Evolutionary conservation across 2,329 filamentous ascomycete genomes (phyloP).

Genomic region (Cytospora mali): DNA sequence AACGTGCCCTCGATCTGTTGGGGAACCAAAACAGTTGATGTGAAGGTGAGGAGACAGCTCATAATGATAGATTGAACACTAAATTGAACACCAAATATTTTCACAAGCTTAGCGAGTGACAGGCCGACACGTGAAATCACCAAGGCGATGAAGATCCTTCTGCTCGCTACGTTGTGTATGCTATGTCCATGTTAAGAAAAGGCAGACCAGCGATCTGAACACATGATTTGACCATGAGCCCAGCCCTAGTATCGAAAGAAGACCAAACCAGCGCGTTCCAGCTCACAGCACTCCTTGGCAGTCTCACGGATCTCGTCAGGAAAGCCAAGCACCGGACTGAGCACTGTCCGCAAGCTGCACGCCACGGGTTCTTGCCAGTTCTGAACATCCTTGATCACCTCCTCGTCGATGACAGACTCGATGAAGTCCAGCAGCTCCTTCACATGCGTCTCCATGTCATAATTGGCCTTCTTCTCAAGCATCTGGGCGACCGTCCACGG

Average conservation of each 20-base stretch:
- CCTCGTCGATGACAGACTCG: slow-evolving; percentile 26
- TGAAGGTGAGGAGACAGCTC: neutral
- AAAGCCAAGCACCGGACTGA: slow-evolving; percentile 24
- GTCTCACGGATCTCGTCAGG: slow-evolving; percentile 28
- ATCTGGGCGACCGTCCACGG: slow-evolving; percentile 31
- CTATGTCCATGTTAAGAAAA: neutral
- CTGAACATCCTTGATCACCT: slow-evolving; percentile 13
- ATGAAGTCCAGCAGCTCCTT: slow-evolving; percentile 27
- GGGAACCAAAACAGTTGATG: neutral
- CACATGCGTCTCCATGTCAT: slow-evolving; percentile 20
- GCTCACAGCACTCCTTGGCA: slow-evolving; percentile 27
- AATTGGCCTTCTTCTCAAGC: slow-evolving; percentile 23
- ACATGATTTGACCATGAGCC: no score
- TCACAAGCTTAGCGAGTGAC: no score
- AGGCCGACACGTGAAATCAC: neutral
- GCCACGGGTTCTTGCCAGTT: slow-evolving; percentile 25
- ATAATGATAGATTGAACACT: neutral
- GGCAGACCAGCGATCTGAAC: neutral
- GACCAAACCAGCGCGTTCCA: slow-evolving; percentile 28
- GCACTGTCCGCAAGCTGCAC: slow-evolving; percentile 24
- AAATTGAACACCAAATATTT: neutral
- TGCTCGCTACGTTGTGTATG: neutral
- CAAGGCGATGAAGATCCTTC: neutral
- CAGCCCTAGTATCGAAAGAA: slow-evolving; percentile 28
- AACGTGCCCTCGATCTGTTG: neutral